A percentile compares a stretch with the other conserved stretches of the same genome.
Conservation (phyloP, 495 filamentous ascomycete species). For the Podospora bellae-mahoneyi region DNA sequence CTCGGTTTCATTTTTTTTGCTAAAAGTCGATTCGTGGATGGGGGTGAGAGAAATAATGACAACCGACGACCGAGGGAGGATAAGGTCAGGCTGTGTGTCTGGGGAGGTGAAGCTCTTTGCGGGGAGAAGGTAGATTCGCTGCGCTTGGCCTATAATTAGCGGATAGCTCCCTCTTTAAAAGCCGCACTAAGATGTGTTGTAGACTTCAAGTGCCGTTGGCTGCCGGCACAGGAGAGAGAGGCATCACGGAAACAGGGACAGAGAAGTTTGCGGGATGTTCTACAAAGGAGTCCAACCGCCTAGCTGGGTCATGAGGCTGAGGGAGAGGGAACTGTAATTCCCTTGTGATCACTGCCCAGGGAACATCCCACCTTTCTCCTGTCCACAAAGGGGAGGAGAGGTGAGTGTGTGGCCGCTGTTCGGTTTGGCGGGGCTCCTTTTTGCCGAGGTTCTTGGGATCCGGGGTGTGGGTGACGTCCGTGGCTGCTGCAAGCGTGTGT, state of each 20-base stretch:
- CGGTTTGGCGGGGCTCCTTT: slow-evolving; percentile 20
- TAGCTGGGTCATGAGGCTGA: background rate
- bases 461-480: slow-evolving; percentile 28
- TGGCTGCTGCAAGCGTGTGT: slow-evolving; percentile 22
- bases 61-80: slow-evolving; percentile 4
- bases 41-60: background rate
- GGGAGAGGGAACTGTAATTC: background rate
- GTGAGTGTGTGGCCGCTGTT: background rate
- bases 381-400: slow-evolving; percentile 7
- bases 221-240: background rate
- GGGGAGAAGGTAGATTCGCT: background rate
- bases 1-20: background rate
- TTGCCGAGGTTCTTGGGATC: slow-evolving; percentile 34
- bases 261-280: background rate
- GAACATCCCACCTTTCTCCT: background rate
- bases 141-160: background rate
- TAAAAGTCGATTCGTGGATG: background rate
- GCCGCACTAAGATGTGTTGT: background rate
- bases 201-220: background rate
- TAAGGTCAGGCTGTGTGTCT: slow-evolving; percentile 11
- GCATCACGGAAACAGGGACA: background rate
- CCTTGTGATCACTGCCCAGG: slow-evolving; percentile 5
- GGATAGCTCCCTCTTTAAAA: background rate
- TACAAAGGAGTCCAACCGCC: background rate
- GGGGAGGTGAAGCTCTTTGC: background rate